A percentile compares a stretch with the other conserved stretches of the same genome.
phyloP scores from a whole-genome alignment of 176 grass and related monocot species.

The Carex scoparia region DNA sequence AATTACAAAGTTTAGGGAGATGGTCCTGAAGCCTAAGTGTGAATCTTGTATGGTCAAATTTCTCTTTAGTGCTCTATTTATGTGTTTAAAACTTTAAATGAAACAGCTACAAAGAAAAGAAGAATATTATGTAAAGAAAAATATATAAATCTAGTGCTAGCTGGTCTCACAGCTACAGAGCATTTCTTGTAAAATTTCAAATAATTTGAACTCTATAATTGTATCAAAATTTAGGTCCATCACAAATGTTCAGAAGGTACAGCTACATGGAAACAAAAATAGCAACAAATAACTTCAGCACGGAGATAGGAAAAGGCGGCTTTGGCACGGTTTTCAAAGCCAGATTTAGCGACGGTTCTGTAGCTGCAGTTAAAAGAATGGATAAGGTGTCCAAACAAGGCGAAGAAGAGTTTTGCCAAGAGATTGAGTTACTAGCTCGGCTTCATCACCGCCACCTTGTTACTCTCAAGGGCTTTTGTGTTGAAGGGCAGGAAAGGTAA shows the following conservation, averaged over 20 bases:
- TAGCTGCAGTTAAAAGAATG: conserved; percentile 85
- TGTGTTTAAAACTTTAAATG: background rate
- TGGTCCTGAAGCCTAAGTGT: background rate
- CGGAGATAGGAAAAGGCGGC: conserved; percentile 87
- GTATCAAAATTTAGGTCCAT: conserved; percentile 55
- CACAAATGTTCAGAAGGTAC: conserved; percentile 77
- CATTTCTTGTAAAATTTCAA: background rate
- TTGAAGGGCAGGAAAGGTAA: conserved; percentile 87
- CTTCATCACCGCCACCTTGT: conserved; percentile 98
- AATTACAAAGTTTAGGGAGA: background rate
- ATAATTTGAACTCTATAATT: background rate
- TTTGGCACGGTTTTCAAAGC: conserved; percentile 96
- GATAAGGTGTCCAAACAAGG: conserved; percentile 91
- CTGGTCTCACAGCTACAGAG: background rate
- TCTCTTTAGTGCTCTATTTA: background rate
- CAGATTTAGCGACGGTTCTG: conserved; percentile 62
- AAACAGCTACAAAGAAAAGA: background rate
- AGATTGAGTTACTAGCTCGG: conserved; percentile 95
- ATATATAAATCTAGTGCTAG: background rate
- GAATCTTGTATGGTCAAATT: background rate
- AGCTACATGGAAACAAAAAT: conserved; percentile 72
- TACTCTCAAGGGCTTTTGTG: conserved; percentile 79
- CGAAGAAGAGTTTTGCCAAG: conserved; percentile 89
- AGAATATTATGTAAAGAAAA: background rate
- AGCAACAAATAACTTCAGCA: conserved; percentile 73